Evolutionary conservation across 345 rosid genomes (phyloP).

Genomic region (Salix caprea): DNA sequence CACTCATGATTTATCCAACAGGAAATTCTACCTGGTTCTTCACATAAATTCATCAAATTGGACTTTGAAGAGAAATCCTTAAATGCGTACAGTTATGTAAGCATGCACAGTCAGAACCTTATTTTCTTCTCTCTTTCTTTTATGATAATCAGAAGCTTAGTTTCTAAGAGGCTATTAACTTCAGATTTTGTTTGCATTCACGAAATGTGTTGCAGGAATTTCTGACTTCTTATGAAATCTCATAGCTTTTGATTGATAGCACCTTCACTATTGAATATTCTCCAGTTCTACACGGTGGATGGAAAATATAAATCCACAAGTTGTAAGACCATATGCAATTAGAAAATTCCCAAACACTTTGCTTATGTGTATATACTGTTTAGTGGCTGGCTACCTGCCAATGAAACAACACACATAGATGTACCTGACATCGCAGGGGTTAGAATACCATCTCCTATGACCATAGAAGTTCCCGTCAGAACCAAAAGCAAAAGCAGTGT

Average conservation of each 20-base stretch:
- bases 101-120: neutral
- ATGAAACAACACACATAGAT: neutral
- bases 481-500: slow-evolving; percentile 72
- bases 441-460: slow-evolving; percentile 91
- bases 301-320: neutral
- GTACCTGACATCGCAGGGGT: slow-evolving; percentile 97
- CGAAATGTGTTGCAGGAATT: neutral
- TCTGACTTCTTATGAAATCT: neutral
- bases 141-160: neutral
- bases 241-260: neutral
- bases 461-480: slow-evolving; percentile 95
- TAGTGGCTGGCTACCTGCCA: neutral
- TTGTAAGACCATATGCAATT: neutral
- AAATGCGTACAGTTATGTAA: neutral
- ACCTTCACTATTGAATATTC: neutral
- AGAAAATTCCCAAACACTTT: neutral
- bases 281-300: neutral
- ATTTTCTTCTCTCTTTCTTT: neutral
- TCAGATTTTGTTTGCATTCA: neutral
- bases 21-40: neutral
- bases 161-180: neutral
- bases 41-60: neutral
- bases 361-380: neutral
- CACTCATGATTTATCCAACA: neutral
- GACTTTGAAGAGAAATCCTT: neutral